These are phyloP conservation scores for Apostasia ramifera DNA, from an alignment of 106 monocot species.

Conservation along the genomic window DNA sequence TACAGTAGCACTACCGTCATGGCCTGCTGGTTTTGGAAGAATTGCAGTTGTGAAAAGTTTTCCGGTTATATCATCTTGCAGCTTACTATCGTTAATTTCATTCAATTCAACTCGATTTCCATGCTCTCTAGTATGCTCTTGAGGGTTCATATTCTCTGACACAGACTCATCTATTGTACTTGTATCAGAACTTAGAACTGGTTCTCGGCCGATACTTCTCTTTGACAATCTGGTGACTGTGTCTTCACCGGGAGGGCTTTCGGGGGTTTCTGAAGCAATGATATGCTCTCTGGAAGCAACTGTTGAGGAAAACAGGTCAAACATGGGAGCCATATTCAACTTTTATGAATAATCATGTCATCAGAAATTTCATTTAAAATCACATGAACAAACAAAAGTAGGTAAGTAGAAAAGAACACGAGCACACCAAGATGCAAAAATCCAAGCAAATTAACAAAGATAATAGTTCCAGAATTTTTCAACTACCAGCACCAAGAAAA, in stretches of 20 bases:
- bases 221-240: background rate
- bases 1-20: background rate
- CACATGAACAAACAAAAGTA: background rate
- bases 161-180: no score
- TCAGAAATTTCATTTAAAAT: background rate
- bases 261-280: background rate
- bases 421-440: background rate
- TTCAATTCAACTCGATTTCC: background rate
- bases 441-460: no score
- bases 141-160: background rate
- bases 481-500: no score
- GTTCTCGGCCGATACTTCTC: background rate
- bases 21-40: background rate
- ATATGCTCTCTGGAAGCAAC: background rate
- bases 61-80: background rate
- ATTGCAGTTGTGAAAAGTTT: background rate
- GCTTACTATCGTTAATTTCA: background rate
- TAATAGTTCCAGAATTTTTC: no score
- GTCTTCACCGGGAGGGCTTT: background rate
- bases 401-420: background rate
- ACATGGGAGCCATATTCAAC: background rate
- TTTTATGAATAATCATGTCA: background rate
- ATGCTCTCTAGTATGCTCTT: background rate
- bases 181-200: background rate
- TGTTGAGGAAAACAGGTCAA: background rate